Base-by-base conservation (phyloP, 2,329 filamentous ascomycete species). In the Triangularia setosa region DNA sequence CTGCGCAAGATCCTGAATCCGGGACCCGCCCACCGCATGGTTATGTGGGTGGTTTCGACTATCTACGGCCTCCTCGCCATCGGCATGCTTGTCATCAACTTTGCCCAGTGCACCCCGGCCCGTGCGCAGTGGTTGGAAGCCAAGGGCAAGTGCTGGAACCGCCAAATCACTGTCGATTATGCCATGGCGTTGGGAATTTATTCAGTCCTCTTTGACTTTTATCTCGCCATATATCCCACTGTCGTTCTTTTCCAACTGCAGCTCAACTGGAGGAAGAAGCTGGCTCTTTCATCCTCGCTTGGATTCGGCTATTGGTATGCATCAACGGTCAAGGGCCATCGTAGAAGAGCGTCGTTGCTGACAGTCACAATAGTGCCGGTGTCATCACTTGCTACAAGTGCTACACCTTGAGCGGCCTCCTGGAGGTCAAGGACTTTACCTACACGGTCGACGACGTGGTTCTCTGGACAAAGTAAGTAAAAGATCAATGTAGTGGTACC, bases 391-490 rank as follows among this genome's bases (percentile, higher is more conserved):
- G 73, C 61, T 75, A 75, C 69, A 76, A 76, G 63, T 72, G 71
- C 28, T 75, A 72, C 7, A 69, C 72, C 0, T 64, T 76, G 1
- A 67, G 68, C 2, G 64, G 66, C 9, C 65, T 75, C 1, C 68
- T 69, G 30, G 70, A 68, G 40, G 59, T 67, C 9, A n/a, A 14
- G 1, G 74, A 76, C 63, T 74, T 73, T 52, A 73, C 73, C 9
- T 75, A 74, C 48, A 73, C 75, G 9, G 80, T 77, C 5, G 75
- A 76, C 0, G 78, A 80, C 11, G 72, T 81, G 1, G 73, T 81
- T 0, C 74, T 81, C 24, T 82, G 79, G 79, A 81, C 79, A 7
- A 73, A 75, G 78, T 80, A 73, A 72, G 70, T 59, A 9, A 18
- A 53, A 33, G 30, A 9, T 33, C 30, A n/a, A 7, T 53, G 48